A percentile compares a stretch with the other conserved stretches of the same genome.
These are phyloP conservation scores for Laburnicola sp. DNA, from an alignment of 2,329 filamentous ascomycete genomes.

Conservation along the genomic window DNA sequence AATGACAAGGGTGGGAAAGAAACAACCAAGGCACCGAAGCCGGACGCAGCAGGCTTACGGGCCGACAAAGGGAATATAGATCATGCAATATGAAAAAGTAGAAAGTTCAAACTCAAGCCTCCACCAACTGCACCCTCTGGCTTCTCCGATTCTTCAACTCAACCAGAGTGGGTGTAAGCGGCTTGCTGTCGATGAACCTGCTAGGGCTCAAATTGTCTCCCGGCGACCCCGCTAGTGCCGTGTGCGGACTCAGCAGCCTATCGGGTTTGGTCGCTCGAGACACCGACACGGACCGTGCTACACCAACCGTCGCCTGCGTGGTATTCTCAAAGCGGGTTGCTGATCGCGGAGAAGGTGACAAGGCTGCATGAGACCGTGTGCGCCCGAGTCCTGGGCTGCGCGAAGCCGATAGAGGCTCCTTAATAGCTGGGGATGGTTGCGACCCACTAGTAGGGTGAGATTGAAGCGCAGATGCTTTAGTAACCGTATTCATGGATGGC, in stretches of 20 bases:
- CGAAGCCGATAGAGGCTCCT: constrained; percentile 24
- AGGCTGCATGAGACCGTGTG: constrained; percentile 11
- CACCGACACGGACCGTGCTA: constrained; percentile 40
- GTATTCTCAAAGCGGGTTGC: background rate
- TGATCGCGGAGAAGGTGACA: constrained; percentile 15
- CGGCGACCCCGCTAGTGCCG: constrained; percentile 8
- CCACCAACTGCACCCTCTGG: constrained; percentile 41
- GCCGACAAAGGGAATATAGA: background rate
- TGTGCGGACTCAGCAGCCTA: constrained; percentile 13
- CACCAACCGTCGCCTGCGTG: constrained; percentile 33
- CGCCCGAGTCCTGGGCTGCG: constrained; percentile 1
- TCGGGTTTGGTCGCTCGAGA: constrained; percentile 31
- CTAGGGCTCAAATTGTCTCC: constrained; percentile 13
- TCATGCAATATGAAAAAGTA: constrained; percentile 1
- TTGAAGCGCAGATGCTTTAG: constrained; percentile 31
- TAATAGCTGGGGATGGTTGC: constrained; percentile 29
- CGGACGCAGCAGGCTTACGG: constrained; percentile 8
- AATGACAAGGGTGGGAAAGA: background rate
- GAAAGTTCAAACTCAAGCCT: constrained; percentile 26
- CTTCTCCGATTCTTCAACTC: constrained; percentile 43
- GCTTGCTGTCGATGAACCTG: constrained; percentile 30
- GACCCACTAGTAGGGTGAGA: constrained; percentile 26
- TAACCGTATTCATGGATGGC: constrained; percentile 25
- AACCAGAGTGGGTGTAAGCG: constrained; percentile 42
- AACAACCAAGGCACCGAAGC: background rate